Evolutionary conservation across 768 basidiomycete genomes (phyloP).

Genomic region (Russula earlei): DNA sequence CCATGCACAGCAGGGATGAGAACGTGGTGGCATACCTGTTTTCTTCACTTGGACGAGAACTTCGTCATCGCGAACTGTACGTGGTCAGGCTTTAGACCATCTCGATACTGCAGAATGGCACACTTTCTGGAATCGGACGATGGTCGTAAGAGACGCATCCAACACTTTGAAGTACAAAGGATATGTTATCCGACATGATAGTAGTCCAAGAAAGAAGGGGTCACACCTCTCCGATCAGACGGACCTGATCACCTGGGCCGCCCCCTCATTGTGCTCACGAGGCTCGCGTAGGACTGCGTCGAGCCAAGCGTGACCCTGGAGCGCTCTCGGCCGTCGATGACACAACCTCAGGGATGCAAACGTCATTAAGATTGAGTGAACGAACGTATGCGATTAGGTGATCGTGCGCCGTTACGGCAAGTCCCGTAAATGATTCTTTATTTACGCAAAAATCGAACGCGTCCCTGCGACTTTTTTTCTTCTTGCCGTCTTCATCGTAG

Average conservation of each 20-base stretch:
- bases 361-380: background rate
- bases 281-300: no score
- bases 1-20: background rate
- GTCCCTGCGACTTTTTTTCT: conserved; percentile 12
- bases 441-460: background rate
- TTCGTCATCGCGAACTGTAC: conserved; percentile 56
- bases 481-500: conserved; percentile 24
- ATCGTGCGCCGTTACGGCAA: conserved; percentile 7
- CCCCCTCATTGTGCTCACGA: no score
- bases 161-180: conserved; percentile 66
- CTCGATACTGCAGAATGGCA: conserved; percentile 18
- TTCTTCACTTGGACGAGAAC: conserved; percentile 88
- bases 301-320: no score
- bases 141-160: conserved; percentile 64
- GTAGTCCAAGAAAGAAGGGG: background rate
- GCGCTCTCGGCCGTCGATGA: background rate
- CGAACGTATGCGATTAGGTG: background rate
- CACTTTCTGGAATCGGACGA: conserved; percentile 65
- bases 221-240: background rate
- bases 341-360: background rate
- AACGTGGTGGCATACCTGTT: conserved; percentile 49
- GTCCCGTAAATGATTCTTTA: conserved; percentile 14
- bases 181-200: conserved; percentile 63
- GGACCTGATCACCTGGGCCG: no score
- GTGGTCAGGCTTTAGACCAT: conserved; percentile 7